A percentile compares a stretch with the other conserved stretches of the same genome.
Conservation (phyloP, 2,329 filamentous ascomycete species). For the Fusarium dlaminii region DNA sequence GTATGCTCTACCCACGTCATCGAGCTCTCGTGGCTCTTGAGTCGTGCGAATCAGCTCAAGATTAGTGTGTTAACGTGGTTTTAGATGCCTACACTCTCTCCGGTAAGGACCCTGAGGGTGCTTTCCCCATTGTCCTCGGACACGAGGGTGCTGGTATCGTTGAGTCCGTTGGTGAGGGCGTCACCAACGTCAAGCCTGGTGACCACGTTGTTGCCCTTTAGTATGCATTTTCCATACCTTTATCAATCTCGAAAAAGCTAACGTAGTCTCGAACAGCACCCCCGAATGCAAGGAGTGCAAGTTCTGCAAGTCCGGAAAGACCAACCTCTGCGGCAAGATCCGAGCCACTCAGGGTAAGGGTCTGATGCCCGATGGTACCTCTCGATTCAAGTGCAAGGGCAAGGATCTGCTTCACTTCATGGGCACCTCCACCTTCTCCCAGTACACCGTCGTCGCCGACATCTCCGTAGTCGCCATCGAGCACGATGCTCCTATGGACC, state of each 20-base stretch:
- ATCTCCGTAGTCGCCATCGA: conserved; percentile 97
- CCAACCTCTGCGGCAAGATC: conserved; percentile 99
- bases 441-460: conserved; percentile 98
- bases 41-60: background rate
- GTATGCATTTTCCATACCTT: conserved; percentile 56
- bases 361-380: conserved; percentile 96
- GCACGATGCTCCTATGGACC: conserved; percentile 90
- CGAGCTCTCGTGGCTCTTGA: background rate
- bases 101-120: conserved; percentile 96
- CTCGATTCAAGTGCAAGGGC: conserved; percentile 93
- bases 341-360: conserved; percentile 94
- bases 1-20: conserved; percentile 56
- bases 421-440: conserved; percentile 98
- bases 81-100: conserved; percentile 92
- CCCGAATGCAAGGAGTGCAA: conserved; percentile 98
- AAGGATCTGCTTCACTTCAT: conserved; percentile 98
- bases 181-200: conserved; percentile 92
- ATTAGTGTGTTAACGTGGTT: conserved; percentile 22
- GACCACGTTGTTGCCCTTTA: conserved; percentile 93
- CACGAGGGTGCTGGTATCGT: conserved; percentile 93
- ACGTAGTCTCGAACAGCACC: conserved; percentile 66
- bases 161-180: conserved; percentile 92
- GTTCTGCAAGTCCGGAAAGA: conserved; percentile 99
- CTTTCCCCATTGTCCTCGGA: conserved; percentile 87
- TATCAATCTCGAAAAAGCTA: background rate